phyloP scores from a whole-genome alignment of 176 grass and related monocot species.

The Oryza meridionalis region DNA sequence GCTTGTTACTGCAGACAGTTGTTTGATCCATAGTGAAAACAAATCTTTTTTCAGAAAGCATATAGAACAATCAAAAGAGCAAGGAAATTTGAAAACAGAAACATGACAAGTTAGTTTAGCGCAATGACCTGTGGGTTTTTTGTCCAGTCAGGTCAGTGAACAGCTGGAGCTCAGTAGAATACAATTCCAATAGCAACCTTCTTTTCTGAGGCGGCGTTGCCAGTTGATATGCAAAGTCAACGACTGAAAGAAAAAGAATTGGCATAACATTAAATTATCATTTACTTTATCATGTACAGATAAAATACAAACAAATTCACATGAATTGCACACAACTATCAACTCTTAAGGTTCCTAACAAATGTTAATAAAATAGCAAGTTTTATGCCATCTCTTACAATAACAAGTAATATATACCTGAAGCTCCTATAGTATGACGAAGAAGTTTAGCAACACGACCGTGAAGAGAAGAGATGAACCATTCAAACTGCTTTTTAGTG shows the following conservation, averaged over 20 bases:
- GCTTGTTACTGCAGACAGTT: neutral
- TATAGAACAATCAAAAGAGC: neutral
- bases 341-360: neutral
- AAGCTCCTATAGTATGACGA: slow-evolving; percentile 69
- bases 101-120: slow-evolving; percentile 1
- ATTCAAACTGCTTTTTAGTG: slow-evolving; percentile 81
- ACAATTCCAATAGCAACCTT: slow-evolving; percentile 86
- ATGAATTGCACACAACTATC: neutral
- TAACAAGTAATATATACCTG: slow-evolving; percentile 50
- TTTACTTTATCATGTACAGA: slow-evolving; percentile 11
- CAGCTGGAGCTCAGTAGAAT: slow-evolving; percentile 90
- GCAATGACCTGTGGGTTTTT: slow-evolving; percentile 59
- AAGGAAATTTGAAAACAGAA: neutral
- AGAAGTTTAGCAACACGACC: slow-evolving; percentile 76
- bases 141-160: slow-evolving; percentile 79
- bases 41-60: neutral
- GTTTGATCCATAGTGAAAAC: neutral
- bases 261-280: slow-evolving; percentile 20
- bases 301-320: slow-evolving; percentile 13
- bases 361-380: neutral
- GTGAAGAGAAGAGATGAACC: slow-evolving; percentile 88
- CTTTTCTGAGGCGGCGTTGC: slow-evolving; percentile 69
- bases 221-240: slow-evolving; percentile 75
- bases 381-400: neutral
- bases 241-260: slow-evolving; percentile 55